phyloP scores from a whole-genome alignment of 2,329 filamentous ascomycete genomes.

The Aspergillus pseudonomiae region DNA sequence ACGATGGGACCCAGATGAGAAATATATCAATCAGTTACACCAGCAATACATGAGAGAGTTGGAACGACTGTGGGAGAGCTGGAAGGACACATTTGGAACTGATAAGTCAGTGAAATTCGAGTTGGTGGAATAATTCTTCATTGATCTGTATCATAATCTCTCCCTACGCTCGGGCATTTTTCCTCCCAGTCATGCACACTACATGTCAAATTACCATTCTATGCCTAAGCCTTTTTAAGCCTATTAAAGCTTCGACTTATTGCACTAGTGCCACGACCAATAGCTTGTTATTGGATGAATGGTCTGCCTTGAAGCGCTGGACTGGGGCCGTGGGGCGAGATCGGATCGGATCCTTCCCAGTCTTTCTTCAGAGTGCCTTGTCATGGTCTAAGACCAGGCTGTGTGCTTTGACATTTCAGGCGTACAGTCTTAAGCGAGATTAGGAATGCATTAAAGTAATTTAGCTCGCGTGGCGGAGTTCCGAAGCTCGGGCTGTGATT shows the following conservation, averaged over 20 bases:
- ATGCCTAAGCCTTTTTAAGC: not conserved
- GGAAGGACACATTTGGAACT: conserved; percentile 33
- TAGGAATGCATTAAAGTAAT: not conserved
- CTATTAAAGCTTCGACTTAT: not conserved
- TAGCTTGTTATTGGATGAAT: not conserved
- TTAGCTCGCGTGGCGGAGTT: not conserved
- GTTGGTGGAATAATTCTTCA: conserved; percentile 21
- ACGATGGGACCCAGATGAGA: conserved; percentile 61
- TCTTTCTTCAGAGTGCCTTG: not conserved
- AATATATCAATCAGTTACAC: conserved; percentile 75
- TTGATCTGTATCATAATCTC: not conserved
- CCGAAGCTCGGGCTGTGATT: not conserved
- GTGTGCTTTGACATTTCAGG: not conserved
- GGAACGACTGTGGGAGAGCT: conserved; percentile 31
- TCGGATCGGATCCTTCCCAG: not conserved
- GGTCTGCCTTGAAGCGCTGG: not conserved
- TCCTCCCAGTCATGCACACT: too few species aligned
- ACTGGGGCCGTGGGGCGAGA: not conserved
- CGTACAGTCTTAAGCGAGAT: not conserved
- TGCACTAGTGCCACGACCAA: not conserved
- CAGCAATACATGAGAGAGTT: conserved; percentile 65
- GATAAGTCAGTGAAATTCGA: conserved; percentile 31
- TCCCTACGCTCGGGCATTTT: too few species aligned
- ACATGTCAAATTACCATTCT: too few species aligned
- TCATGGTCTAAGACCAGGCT: too few species aligned